Evolutionary conservation across 139 green algal species (phyloP), one percentile per base, ranked within the genome.

Genomic region (Nannochloris sp.): DNA sequence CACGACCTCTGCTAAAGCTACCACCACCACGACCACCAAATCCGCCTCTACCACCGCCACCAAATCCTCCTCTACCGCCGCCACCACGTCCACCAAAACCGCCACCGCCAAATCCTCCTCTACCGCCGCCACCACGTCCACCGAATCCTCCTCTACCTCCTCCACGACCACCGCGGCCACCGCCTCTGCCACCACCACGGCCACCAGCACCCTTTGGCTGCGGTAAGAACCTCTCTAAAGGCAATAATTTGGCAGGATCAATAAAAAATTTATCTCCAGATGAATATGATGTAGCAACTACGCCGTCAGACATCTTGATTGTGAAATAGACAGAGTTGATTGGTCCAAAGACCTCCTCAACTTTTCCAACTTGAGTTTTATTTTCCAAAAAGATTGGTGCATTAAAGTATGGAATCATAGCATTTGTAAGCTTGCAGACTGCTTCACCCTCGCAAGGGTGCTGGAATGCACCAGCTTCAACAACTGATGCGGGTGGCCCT

Each of bases 391-490:
- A 99, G 33, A 99, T 98, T 34, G 88, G 89, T 0, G 89, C 95
- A 68, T 99, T 99, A 81, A 99, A 99, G 66, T 98, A 97, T 2
- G 95, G 95, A 31, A 97, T 86, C 89, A 97, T 97, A 19, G 90
- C 84, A 38, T 96, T 95, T 9, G 87, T 96, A 15, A 99, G 75
- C 73, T 97, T 98, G 76, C 80, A 89, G 10, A 99, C 90, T 6
- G 88, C 87, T 68, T 99, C 95, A 32, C 95, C 95, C 68, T 99
- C 95, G 77, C 95, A 99, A 10, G 91, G 83, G 61, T 99, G 95
- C 60, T 84, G 38, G 68, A 97, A 99, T 0, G 48, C 48, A 14
- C 95, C 93, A 13, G 90, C 88, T 76, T 96, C 90, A 13, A 93
- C 80, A 0, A 97, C 90, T 19, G 68, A 56, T 80, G 39, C 44